These are phyloP conservation scores for Wallacemonas rigidus DNA, from an alignment of 208 protist genomes.

Conservation along the genomic window DNA sequence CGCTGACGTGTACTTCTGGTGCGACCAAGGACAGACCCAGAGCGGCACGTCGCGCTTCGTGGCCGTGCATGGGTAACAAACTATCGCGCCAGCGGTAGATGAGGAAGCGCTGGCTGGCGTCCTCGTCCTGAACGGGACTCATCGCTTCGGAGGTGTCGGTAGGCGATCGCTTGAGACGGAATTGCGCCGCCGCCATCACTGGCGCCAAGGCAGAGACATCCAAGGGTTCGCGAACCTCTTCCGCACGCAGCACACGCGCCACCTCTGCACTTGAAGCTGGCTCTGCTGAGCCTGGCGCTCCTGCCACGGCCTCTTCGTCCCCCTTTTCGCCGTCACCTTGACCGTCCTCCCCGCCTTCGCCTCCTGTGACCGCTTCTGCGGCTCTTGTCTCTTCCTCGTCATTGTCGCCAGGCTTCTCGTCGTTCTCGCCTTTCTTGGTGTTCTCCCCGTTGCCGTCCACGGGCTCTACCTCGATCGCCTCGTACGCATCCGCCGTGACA, in stretches of 20 bases:
- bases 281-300: too few species aligned
- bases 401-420: neutral
- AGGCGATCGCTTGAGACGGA: neutral
- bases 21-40: conserved; percentile 58
- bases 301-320: too few species aligned
- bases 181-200: neutral
- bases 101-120: conserved; percentile 27
- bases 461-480: conserved; percentile 42
- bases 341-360: neutral
- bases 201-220: neutral
- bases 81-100: conserved; percentile 68
- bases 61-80: conserved; percentile 27
- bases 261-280: neutral
- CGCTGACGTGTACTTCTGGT: conserved; percentile 38
- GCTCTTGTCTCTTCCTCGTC: neutral
- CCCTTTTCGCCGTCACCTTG: neutral
- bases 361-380: neutral
- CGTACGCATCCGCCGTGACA: conserved; percentile 75
- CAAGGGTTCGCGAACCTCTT: neutral
- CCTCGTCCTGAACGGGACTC: neutral
- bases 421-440: neutral
- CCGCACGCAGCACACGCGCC: neutral
- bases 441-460: neutral
- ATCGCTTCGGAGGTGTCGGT: neutral
- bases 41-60: conserved; percentile 69